Percentiles rank a stretch among this genome's conserved stretches.
Evolutionary conservation across 345 rosid genomes (phyloP).

Genomic region (Brassica carinata): DNA sequence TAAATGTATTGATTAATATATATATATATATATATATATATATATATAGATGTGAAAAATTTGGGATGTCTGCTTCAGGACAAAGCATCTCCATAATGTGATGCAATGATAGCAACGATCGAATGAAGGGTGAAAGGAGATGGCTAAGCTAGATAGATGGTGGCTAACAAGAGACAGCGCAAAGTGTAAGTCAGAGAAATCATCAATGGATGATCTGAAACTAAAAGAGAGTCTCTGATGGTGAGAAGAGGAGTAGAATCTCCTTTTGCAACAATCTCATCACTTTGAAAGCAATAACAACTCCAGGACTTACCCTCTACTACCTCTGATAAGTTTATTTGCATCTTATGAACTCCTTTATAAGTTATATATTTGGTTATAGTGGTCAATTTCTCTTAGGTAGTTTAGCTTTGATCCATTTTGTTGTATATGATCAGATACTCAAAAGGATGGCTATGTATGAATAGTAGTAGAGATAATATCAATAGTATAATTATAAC

Average conservation of each 20-base stretch:
- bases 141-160: conserved; percentile 33
- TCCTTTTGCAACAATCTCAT: conserved; percentile 10
- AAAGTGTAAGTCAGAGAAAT: conserved; percentile 34
- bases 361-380: neutral
- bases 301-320: neutral
- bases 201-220: conserved; percentile 43
- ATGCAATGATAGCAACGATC: conserved; percentile 37
- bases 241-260: conserved; percentile 16
- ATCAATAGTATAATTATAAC: conserved; percentile 38
- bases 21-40: no score
- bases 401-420: neutral
- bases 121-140: conserved; percentile 10
- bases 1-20: neutral
- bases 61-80: conserved; percentile 32
- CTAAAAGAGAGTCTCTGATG: neutral
- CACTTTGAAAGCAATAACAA: conserved; percentile 8
- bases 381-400: neutral
- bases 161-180: conserved; percentile 22
- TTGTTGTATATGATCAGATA: neutral
- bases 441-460: conserved; percentile 10
- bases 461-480: neutral
- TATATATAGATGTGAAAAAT: neutral
- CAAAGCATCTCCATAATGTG: conserved; percentile 25
- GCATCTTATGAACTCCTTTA: neutral
- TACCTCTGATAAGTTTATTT: neutral